Percentiles rank a stretch among this genome's conserved stretches.
phyloP scores from a whole-genome alignment of 116 monocot genomes.

The Dioscorea cayenensis region DNA sequence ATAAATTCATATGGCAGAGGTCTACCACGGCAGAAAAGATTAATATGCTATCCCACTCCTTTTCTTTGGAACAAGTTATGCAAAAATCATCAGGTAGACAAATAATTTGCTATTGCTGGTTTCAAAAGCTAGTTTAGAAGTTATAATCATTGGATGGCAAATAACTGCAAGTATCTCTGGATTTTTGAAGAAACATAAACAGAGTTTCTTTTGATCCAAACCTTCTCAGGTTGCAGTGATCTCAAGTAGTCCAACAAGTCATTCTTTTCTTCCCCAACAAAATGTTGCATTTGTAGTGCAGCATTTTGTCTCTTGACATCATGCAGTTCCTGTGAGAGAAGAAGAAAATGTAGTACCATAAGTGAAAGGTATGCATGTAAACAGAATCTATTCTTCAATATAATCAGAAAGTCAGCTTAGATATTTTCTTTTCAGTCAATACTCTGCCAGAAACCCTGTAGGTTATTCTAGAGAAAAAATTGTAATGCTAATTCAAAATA shows the following conservation, averaged over 20 bases:
- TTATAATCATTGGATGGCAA: no score
- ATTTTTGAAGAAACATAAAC: background rate
- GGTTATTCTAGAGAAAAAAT: no score
- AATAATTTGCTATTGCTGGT: no score
- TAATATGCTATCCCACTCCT: no score
- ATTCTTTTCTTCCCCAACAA: slow-evolving; percentile 98
- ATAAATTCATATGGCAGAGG: no score
- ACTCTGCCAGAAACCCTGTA: no score
- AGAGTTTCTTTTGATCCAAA: slow-evolving; percentile 11
- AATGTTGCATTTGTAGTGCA: slow-evolving; percentile 90
- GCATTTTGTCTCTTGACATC: slow-evolving; percentile 74
- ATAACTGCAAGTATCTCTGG: no score
- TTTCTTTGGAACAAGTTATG: no score
- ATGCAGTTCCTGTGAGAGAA: slow-evolving; percentile 51
- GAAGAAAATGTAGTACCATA: background rate
- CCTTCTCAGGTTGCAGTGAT: slow-evolving; percentile 94
- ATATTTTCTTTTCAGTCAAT: background rate
- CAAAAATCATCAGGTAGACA: no score
- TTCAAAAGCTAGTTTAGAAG: no score
- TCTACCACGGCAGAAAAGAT: no score
- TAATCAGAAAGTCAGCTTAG: background rate
- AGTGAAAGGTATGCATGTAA: background rate
- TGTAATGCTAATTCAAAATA: no score
- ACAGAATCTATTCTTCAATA: background rate
- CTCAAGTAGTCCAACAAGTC: slow-evolving; percentile 90